Evolutionary conservation across 2,329 filamentous ascomycete genomes (phyloP).

Genomic region (Curvularia sp.): DNA sequence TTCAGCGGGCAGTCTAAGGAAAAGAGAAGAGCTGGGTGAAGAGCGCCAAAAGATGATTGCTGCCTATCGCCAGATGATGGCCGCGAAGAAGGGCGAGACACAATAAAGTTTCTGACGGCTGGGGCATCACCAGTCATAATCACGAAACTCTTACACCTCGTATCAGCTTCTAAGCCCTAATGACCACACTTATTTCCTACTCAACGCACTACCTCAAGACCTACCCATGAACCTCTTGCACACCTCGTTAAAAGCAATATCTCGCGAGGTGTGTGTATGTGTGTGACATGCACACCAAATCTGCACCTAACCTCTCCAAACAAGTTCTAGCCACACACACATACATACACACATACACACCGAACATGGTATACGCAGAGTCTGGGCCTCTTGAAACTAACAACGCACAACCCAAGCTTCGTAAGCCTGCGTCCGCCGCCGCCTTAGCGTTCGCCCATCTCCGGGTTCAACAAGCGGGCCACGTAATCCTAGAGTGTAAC

Average conservation of each 20-base stretch:
- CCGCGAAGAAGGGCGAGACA: conserved; percentile 31
- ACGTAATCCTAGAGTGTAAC: not conserved
- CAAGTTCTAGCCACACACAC: not conserved
- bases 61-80: conserved; percentile 74
- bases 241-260: not conserved
- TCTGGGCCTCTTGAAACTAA: not conserved
- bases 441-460: not conserved
- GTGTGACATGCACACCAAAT: not conserved
- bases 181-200: not conserved
- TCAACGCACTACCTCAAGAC: not conserved
- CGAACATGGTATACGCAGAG: not conserved
- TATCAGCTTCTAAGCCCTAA: not conserved
- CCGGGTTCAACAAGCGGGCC: not conserved
- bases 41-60: conserved; percentile 75
- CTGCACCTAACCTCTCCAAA: not conserved
- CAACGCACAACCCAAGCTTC: not conserved
- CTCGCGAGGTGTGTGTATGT: not conserved
- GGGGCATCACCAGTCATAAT: not conserved
- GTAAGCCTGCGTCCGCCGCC: not conserved
- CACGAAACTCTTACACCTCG: not conserved
- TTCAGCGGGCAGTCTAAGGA: conserved; percentile 72
- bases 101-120: not conserved
- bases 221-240: too few species aligned
- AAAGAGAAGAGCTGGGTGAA: conserved; percentile 74
- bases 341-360: not conserved